phyloP scores from a whole-genome alignment of 176 grass and related monocot species.

The Guadua angustifolia region DNA sequence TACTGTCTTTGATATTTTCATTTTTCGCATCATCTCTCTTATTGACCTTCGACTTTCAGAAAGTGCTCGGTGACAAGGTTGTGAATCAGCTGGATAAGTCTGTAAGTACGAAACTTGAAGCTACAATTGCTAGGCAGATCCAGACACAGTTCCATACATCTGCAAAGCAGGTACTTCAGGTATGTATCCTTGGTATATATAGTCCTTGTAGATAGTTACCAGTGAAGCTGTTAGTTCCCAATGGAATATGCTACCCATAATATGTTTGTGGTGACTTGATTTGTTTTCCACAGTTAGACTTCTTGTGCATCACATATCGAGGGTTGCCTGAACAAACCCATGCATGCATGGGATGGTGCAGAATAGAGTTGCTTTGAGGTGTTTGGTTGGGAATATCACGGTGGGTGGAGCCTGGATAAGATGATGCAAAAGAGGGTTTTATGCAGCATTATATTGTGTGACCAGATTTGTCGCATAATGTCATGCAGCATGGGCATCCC shows the following conservation, averaged over 20 bases:
- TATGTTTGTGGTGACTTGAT: slow-evolving; percentile 9
- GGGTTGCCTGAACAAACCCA: slow-evolving; percentile 18
- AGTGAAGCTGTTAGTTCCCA: slow-evolving; percentile 5
- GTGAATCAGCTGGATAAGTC: slow-evolving; percentile 92
- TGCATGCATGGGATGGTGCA: neutral
- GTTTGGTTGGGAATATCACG: neutral
- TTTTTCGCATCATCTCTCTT: slow-evolving; percentile 18
- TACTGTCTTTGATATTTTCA: slow-evolving; percentile 23
- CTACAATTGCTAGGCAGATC: slow-evolving; percentile 73
- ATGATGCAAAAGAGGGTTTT: neutral
- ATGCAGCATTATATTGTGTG: neutral
- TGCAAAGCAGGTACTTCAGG: slow-evolving; percentile 81
- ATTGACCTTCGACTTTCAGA: slow-evolving; percentile 52
- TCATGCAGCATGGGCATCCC: neutral
- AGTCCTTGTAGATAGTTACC: slow-evolving; percentile 23
- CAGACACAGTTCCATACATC: slow-evolving; percentile 88
- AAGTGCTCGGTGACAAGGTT: slow-evolving; percentile 79
- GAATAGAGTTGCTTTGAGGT: neutral
- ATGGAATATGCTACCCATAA: neutral
- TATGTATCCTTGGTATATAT: slow-evolving; percentile 38
- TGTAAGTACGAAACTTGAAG: slow-evolving; percentile 75
- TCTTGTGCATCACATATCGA: neutral
- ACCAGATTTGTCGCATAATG: neutral
- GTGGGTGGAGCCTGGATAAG: neutral
- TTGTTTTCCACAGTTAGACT: neutral